A percentile compares a stretch with the other conserved stretches of the same genome.
These are phyloP conservation scores for Diaporthe sp. DNA, from an alignment of 2,329 filamentous ascomycete species.

Conservation along the genomic window DNA sequence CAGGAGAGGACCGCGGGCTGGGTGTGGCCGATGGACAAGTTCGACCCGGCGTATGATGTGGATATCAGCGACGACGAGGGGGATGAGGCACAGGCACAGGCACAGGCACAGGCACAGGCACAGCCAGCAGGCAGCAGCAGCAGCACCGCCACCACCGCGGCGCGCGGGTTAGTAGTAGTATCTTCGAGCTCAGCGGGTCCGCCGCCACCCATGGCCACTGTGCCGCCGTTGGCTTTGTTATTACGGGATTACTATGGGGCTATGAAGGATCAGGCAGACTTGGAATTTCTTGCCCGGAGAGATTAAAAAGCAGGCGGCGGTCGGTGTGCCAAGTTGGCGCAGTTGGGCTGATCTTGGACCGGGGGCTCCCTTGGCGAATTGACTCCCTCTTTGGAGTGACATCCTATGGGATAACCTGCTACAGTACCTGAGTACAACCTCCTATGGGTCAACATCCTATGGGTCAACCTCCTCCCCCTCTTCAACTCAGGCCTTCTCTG, in stretches of 20 bases:
- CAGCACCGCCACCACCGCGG: too few species aligned
- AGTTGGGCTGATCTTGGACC: too few species aligned
- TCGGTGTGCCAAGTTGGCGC: background rate
- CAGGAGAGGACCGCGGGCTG: background rate
- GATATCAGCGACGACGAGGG: conserved; percentile 2
- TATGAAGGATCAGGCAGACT: background rate
- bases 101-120: background rate
- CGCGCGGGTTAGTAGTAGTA: too few species aligned
- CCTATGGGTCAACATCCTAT: too few species aligned
- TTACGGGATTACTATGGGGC: background rate
- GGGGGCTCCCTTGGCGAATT: background rate
- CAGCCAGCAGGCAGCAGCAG: background rate
- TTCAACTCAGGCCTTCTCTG: too few species aligned
- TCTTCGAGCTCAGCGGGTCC: background rate
- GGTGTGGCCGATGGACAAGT: conserved; percentile 4
- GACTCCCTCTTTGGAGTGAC: too few species aligned
- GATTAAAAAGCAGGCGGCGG: background rate
- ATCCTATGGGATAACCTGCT: too few species aligned
- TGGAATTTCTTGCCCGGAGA: background rate
- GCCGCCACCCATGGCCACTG: background rate
- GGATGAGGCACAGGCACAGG: background rate
- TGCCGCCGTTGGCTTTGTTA: conserved; percentile 3
- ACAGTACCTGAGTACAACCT: too few species aligned
- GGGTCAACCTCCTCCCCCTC: too few species aligned
- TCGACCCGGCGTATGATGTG: background rate